phyloP scores from a whole-genome alignment of 768 basidiomycete genomes.

The Lyophyllum semitale region DNA sequence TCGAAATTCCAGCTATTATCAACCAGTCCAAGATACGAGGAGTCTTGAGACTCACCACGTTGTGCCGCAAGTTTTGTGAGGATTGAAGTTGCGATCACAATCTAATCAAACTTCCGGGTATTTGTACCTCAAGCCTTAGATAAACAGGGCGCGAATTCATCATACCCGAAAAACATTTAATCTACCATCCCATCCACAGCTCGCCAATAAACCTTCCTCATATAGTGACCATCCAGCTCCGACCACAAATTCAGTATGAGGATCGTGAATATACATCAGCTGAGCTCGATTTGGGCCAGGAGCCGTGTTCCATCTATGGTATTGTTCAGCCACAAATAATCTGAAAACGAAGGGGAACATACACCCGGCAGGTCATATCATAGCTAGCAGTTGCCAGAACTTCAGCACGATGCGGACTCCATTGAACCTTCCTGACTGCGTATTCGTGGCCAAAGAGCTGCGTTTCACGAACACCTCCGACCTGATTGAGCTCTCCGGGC shows the following conservation, averaged over 20 bases:
- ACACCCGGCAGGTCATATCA: conserved; percentile 96
- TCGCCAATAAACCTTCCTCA: conserved; percentile 84
- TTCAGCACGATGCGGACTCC: conserved; percentile 80
- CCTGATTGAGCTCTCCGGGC: conserved; percentile 49
- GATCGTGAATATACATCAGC: conserved; percentile 73
- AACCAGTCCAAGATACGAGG: background rate
- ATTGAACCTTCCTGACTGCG: conserved; percentile 85
- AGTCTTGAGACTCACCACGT: conserved; percentile 4
- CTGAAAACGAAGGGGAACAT: conserved; percentile 32
- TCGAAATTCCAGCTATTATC: background rate
- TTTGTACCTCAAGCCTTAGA: conserved; percentile 13
- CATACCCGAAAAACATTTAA: conserved; percentile 72
- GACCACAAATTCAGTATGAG: conserved; percentile 94
- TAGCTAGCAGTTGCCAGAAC: conserved; percentile 74
- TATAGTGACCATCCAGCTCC: conserved; percentile 92
- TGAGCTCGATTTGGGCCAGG: conserved; percentile 51
- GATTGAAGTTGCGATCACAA: background rate
- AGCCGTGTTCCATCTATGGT: conserved; percentile 71
- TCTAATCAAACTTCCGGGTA: background rate
- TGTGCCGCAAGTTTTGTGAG: background rate
- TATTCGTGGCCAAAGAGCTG: conserved; percentile 86
- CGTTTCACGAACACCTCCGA: conserved; percentile 73
- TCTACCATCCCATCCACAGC: conserved; percentile 90
- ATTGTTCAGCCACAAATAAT: background rate
- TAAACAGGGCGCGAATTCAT: conserved; percentile 20